A percentile compares a stretch with the other conserved stretches of the same genome.
phyloP scores from a whole-genome alignment of 2,329 filamentous ascomycete genomes.

The Ascochyta clinopodiicola region DNA sequence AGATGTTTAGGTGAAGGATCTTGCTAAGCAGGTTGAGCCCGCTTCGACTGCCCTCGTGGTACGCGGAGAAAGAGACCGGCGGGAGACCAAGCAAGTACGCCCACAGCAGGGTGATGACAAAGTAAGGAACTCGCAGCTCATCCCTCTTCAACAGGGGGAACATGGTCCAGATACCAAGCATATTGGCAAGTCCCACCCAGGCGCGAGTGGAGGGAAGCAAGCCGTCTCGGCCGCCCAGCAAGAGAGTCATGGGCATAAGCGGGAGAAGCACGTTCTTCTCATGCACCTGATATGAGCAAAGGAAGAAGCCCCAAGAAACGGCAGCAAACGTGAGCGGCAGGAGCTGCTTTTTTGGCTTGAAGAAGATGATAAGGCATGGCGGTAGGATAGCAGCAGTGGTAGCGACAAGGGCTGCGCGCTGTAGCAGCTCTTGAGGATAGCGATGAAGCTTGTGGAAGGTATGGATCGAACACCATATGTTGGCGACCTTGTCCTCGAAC shows the following conservation, averaged over 20 bases:
- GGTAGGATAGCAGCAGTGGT: conserved; percentile 80
- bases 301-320: conserved; percentile 94
- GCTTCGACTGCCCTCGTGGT: conserved; percentile 56
- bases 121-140: conserved; percentile 82
- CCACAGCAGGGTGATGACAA: conserved; percentile 85
- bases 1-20: conserved; percentile 77
- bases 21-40: conserved; percentile 66
- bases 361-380: conserved; percentile 79
- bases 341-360: conserved; percentile 77
- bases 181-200: conserved; percentile 96
- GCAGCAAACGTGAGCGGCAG: conserved; percentile 81
- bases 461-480: conserved; percentile 95
- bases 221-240: conserved; percentile 80
- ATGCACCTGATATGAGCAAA: conserved; percentile 97
- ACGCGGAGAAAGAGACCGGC: conserved; percentile 74
- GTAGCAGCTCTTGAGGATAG: conserved; percentile 74
- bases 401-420: conserved; percentile 74
- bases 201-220: conserved; percentile 77
- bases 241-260: conserved; percentile 88
- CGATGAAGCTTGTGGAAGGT: conserved; percentile 84
- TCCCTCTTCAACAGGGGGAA: conserved; percentile 89
- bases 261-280: conserved; percentile 96
- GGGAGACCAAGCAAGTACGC: conserved; percentile 88
- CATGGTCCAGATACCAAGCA: conserved; percentile 90
- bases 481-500: conserved; percentile 98